phyloP scores from a whole-genome alignment of 805 yeast species.

The Nakazawaea ishiwadae region DNA sequence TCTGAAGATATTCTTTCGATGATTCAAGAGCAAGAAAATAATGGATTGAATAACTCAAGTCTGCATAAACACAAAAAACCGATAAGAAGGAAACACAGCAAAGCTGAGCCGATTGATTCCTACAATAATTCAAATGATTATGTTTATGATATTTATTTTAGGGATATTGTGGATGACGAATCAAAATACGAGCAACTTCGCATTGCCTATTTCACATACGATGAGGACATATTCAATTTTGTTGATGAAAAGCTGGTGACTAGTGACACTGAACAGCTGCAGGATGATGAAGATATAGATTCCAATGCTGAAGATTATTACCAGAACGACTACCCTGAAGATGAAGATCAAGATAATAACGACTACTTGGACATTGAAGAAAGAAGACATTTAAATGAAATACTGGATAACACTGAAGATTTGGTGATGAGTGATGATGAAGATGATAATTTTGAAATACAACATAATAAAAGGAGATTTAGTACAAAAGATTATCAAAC shows the following conservation, averaged over 20 bases:
- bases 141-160: conserved; percentile 86
- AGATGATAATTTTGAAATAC: conserved; percentile 30
- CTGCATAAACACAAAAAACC: conserved; percentile 8
- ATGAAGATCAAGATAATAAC: conserved; percentile 60
- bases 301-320: conserved; percentile 91
- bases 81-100: conserved; percentile 7
- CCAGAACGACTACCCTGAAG: conserved; percentile 92
- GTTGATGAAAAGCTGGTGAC: conserved; percentile 32
- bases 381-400: conserved; percentile 5
- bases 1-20: conserved; percentile 32
- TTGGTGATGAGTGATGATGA: conserved; percentile 33
- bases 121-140: conserved; percentile 42
- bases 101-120: conserved; percentile 6
- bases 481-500: conserved; percentile 20
- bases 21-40: conserved; percentile 8
- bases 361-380: conserved; percentile 7
- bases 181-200: conserved; percentile 31
- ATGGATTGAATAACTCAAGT: neutral
- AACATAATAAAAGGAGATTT: conserved; percentile 27
- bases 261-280: conserved; percentile 19
- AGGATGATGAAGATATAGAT: conserved; percentile 65
- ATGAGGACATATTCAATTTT: conserved; percentile 41
- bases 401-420: conserved; percentile 13
- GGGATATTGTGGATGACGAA: conserved; percentile 48
- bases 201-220: conserved; percentile 50